These are phyloP conservation scores for Zostera marina DNA, from an alignment of 116 monocot genomes.

Conservation along the genomic window DNA sequence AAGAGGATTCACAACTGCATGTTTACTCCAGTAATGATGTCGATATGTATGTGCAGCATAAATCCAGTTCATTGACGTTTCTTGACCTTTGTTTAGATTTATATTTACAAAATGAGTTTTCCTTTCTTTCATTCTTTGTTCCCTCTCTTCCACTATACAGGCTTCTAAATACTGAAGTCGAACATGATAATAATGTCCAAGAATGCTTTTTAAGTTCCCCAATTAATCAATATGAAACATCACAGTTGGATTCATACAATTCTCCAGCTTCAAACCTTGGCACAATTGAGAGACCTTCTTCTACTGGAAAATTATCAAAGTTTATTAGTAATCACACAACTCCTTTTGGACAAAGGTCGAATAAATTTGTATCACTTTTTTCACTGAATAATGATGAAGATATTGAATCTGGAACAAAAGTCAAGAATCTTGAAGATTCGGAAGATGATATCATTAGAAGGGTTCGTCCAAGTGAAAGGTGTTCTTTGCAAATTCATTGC, in stretches of 20 bases:
- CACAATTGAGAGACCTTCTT: constrained; percentile 33
- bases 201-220: constrained; percentile 31
- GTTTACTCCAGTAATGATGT: constrained; percentile 73
- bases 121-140: neutral
- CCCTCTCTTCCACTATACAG: constrained; percentile 13
- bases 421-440: constrained; percentile 14
- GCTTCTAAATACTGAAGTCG: constrained; percentile 31
- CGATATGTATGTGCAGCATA: constrained; percentile 45
- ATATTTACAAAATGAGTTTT: neutral
- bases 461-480: constrained; percentile 56
- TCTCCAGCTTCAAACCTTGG: constrained; percentile 14
- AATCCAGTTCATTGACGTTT: neutral
- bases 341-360: constrained; percentile 74
- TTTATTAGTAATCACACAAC: constrained; percentile 27
- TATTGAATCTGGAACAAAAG: constrained; percentile 3
- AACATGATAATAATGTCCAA: constrained; percentile 24
- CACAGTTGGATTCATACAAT: constrained; percentile 15
- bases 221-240: constrained; percentile 20
- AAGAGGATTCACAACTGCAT: constrained; percentile 64
- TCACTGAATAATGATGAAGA: constrained; percentile 22
- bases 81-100: neutral
- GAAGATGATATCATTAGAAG: constrained; percentile 83
- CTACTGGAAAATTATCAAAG: constrained; percentile 23
- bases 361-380: constrained; percentile 56
- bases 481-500: constrained; percentile 42